Conservation (phyloP, 1,284 basidiomycete species). For the Vanrija pseudolonga region DNA sequence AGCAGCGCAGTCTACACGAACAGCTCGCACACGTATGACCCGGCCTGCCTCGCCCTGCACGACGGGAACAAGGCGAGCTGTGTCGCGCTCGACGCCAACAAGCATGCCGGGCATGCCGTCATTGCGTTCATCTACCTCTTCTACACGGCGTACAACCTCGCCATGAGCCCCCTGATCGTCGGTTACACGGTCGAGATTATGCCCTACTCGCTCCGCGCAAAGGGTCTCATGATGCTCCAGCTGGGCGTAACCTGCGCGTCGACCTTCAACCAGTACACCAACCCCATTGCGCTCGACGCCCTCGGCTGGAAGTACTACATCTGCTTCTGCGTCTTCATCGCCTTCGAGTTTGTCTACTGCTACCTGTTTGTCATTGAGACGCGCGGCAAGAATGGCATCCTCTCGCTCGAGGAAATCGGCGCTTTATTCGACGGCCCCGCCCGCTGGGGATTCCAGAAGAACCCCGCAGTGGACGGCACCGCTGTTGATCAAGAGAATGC, state of each 20-base stretch:
- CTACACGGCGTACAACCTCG: conserved; percentile 14
- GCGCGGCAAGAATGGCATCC: conserved; percentile 25
- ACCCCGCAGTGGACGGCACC: no score
- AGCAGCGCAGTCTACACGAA: conserved; percentile 57
- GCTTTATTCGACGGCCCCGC: conserved; percentile 12
- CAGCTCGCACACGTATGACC: conserved; percentile 13
- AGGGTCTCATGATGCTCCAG: conserved; percentile 45
- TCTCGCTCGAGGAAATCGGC: conserved; percentile 14
- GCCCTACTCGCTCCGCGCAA: conserved; percentile 64
- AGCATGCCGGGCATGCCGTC: not conserved
- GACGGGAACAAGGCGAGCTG: not conserved
- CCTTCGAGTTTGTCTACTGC: conserved; percentile 39
- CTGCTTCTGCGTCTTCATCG: conserved; percentile 54
- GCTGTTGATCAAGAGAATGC: no score
- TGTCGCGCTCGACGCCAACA: not conserved
- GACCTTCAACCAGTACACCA: conserved; percentile 71
- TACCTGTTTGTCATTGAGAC: conserved; percentile 36
- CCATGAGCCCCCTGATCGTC: not conserved
- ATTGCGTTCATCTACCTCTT: conserved; percentile 21
- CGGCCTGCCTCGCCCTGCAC: not conserved
- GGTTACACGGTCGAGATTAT: conserved; percentile 57
- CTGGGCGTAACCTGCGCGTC: not conserved
- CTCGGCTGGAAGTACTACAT: conserved; percentile 39
- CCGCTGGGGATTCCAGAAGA: no score
- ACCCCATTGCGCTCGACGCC: conserved; percentile 64